These are phyloP conservation scores for Fraxinus platypoda DNA, from an alignment of 305 asterid species.

Conservation along the genomic window DNA sequence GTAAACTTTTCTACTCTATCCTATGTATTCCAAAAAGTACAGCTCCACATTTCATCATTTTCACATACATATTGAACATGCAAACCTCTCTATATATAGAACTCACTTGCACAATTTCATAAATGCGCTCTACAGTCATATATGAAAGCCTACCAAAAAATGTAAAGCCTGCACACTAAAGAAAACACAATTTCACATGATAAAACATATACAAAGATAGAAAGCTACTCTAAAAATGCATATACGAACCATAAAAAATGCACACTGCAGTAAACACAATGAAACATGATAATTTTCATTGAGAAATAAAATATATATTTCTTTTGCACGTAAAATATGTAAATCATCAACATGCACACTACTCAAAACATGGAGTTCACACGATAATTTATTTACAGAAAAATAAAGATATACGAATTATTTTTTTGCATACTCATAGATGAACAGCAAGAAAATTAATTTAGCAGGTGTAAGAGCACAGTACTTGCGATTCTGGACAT, in stretches of 20 bases:
- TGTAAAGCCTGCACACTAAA: neutral
- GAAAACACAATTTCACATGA: neutral
- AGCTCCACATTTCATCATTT: neutral
- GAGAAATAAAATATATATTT: neutral
- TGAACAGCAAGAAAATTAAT: neutral
- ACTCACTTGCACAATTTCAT: neutral
- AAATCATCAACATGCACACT: slow-evolving; percentile 1
- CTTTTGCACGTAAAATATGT: neutral
- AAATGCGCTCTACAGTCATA: neutral
- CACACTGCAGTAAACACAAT: neutral
- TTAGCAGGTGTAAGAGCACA: slow-evolving; percentile 8
- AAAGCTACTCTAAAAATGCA: neutral
- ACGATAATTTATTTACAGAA: neutral
- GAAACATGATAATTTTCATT: neutral
- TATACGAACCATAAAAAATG: neutral
- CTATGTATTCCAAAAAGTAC: neutral
- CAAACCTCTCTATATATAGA: neutral
- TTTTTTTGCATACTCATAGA: neutral
- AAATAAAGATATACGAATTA: neutral
- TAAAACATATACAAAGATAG: neutral
- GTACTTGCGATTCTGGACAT: slow-evolving; percentile 76
- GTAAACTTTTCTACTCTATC: neutral
- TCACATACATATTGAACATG: neutral
- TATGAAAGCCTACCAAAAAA: neutral
- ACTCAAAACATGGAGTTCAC: neutral